These are phyloP conservation scores for Hymenoscyphus occultus DNA, from an alignment of 2,329 filamentous ascomycete species.

Conservation along the genomic window DNA sequence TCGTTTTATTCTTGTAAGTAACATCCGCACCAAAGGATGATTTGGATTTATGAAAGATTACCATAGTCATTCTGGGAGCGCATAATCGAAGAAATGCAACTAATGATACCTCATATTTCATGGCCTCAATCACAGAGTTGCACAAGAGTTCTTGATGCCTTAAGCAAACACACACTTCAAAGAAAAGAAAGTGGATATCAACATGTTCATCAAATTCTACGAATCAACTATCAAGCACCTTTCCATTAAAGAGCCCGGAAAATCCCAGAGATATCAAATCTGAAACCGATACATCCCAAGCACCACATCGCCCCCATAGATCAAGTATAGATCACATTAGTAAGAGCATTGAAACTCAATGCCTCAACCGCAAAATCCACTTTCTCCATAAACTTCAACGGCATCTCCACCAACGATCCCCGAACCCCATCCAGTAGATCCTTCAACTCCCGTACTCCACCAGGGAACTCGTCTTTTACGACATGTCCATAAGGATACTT, in stretches of 20 bases:
- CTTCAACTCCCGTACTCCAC: constrained; percentile 71
- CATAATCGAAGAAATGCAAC: no score
- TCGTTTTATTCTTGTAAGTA: no score
- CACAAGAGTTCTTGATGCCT: not conserved
- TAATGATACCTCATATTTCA: no score
- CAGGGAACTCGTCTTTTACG: constrained; percentile 72
- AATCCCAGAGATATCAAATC: not conserved
- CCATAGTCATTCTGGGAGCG: no score
- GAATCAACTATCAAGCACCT: not conserved
- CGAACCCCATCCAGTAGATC: constrained; percentile 63
- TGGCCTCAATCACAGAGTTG: no score
- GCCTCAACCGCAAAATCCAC: constrained; percentile 83
- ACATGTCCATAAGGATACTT: constrained; percentile 85
- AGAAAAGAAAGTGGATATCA: no score
- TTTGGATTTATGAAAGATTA: no score
- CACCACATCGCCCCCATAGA: not conserved
- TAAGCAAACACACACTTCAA: not conserved
- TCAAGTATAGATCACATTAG: constrained; percentile 67
- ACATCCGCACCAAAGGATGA: no score
- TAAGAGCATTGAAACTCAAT: constrained; percentile 67
- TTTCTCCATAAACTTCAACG: constrained; percentile 78
- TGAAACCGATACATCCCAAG: not conserved
- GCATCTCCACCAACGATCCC: constrained; percentile 84
- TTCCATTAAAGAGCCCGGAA: not conserved
- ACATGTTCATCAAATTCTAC: no score